Evolutionary conservation across 805 yeast species (phyloP), one percentile per base, ranked within the genome.

Genomic region (Kluyveromyces nonfermentans): DNA sequence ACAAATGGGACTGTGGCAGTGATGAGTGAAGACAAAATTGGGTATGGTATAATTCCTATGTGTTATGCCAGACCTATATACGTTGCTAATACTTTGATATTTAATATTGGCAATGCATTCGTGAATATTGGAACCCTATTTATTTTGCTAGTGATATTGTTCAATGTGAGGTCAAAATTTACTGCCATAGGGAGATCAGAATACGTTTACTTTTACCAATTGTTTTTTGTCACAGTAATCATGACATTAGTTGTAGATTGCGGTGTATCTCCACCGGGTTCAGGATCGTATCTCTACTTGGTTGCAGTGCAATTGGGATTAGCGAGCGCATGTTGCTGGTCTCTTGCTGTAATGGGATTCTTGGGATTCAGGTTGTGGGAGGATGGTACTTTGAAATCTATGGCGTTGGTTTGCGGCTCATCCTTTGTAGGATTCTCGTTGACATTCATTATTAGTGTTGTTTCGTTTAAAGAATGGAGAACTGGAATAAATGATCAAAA

Each of bases 131-230:
- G 83, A 1, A 78, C 86, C 0, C 64, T 93, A 30, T 64, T 74
- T 6, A 73, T 86, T 35, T 50, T 83, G 32, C 68, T 81, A 40
- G 73, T 87, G 53, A 84, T 89, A 44, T 70, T 88, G 10, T 85
- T 80, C 68, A 81, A 83, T 53, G 78, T 89, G 36, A 72, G 89
- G 59, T 70, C 81, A 46, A 87, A 90, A 68, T 89, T 85, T 60
- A 93, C 98, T 0, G 97, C 97, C 10, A 89, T 93, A 46, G 97
- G 97, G 4, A 73, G 97, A 48, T 71, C 78, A 10, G 98, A 93
- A 59, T 83, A 88, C 80, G 64, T 86, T 43, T 77, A 75, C 51
- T 82, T 85, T 57, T 82, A 80, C 62, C 78, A 82, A 63, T 55
- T 77, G 35, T 71, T 73, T 48, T 67, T 82, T 28, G 69, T 75